Percentiles rank a stretch among this genome's conserved stretches.
Evolutionary conservation across 2,329 filamentous ascomycete genomes (phyloP).

Genomic region (Aspergillus eucalypticola): DNA sequence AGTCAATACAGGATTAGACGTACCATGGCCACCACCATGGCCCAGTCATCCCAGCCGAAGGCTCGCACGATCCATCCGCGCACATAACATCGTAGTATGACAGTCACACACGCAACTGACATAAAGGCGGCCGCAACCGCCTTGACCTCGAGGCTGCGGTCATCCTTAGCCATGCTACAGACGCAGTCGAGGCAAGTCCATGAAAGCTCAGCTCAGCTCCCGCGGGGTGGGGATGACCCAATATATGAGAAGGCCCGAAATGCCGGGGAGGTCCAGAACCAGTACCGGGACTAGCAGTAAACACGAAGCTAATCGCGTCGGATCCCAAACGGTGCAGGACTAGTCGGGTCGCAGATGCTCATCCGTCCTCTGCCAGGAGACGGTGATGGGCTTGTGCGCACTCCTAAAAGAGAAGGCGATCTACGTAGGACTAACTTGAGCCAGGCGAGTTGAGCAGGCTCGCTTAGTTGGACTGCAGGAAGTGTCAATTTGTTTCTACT

Average conservation of each 20-base stretch:
- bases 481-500: neutral
- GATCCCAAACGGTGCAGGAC: neutral
- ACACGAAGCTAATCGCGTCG: neutral
- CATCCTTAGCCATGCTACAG: conserved; percentile 20
- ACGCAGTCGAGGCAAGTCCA: conserved; percentile 2
- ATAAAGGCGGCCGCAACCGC: conserved; percentile 31
- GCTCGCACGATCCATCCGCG: conserved; percentile 32
- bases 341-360: neutral
- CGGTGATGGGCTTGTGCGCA: neutral
- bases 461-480: neutral
- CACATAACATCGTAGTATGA: conserved; percentile 35
- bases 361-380: neutral
- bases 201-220: neutral
- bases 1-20: neutral
- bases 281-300: neutral
- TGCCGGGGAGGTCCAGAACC: neutral
- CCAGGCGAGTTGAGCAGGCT: neutral
- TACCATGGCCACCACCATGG: conserved; percentile 34
- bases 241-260: conserved; percentile 2
- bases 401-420: conserved; percentile 1
- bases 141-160: conserved; percentile 26
- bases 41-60: conserved; percentile 37
- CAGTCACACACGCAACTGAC: conserved; percentile 28
- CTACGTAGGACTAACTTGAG: neutral
- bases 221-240: neutral